A percentile compares a stretch with the other conserved stretches of the same genome.
Evolutionary conservation across 2,329 filamentous ascomycete species (phyloP).

Genomic region (Curvularia eragrostidis): DNA sequence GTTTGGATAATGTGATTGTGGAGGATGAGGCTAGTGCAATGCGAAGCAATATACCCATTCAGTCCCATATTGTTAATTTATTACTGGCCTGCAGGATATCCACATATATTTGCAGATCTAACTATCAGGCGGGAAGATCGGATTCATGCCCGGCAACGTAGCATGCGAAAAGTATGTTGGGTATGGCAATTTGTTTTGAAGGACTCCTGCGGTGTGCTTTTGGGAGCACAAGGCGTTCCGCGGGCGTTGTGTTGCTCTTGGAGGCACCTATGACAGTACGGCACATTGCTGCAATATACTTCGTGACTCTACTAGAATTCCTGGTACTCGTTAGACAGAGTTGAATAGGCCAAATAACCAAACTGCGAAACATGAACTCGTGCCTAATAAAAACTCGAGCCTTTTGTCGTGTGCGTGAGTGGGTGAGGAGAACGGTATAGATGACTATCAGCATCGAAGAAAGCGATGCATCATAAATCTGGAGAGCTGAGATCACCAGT

Average conservation of each 20-base stretch:
- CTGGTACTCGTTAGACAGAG: not conserved
- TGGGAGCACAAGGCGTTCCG: not conserved
- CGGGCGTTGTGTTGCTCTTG: not conserved
- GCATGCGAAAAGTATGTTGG: not conserved
- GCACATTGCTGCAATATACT: not conserved
- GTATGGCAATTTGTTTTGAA: not conserved
- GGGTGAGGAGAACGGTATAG: not conserved
- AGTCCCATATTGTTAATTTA: slow-evolving; percentile 28
- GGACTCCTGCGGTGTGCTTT: not conserved
- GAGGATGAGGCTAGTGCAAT: slow-evolving; percentile 18
- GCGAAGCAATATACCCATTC: slow-evolving; percentile 29
- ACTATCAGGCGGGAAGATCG: slow-evolving; percentile 10
- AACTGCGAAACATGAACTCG: not conserved
- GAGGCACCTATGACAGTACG: not conserved
- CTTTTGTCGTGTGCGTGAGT: not conserved
- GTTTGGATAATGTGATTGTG: not conserved
- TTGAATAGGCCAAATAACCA: not conserved
- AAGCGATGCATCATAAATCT: not conserved
- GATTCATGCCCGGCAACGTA: not conserved
- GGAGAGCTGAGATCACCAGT: not conserved
- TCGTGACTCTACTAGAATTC: not conserved
- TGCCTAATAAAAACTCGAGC: not conserved
- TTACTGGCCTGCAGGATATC: not conserved
- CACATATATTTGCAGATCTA: slow-evolving; percentile 8
- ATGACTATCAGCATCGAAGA: not conserved